phyloP scores from a whole-genome alignment of 75 land plant species.

The Cupressus sempervirens region DNA sequence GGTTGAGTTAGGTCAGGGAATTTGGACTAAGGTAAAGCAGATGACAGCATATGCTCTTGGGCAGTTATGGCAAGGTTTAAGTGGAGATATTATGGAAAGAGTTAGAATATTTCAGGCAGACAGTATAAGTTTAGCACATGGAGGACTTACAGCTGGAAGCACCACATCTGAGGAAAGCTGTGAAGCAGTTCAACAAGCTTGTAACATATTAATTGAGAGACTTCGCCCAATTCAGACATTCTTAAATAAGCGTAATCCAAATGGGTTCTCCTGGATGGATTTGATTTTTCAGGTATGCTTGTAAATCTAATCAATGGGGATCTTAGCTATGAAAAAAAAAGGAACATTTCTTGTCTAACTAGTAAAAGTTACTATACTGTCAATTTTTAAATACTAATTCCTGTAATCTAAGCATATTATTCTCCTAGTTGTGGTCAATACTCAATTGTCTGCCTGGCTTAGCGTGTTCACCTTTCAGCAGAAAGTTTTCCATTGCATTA shows the following conservation, averaged over 20 bases:
- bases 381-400: neutral
- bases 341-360: neutral
- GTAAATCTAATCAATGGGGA: neutral
- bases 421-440: neutral
- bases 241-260: neutral
- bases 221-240: neutral
- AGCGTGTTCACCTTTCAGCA: neutral
- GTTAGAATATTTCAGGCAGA: constrained; percentile 84
- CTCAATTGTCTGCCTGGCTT: neutral
- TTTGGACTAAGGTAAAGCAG: constrained; percentile 89
- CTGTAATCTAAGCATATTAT: neutral
- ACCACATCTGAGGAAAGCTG: constrained; percentile 90
- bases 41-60: constrained; percentile 66
- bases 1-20: constrained; percentile 84
- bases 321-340: neutral
- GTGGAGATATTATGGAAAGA: constrained; percentile 39
- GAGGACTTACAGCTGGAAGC: constrained; percentile 71
- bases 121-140: constrained; percentile 73
- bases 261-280: neutral
- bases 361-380: neutral
- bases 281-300: constrained; percentile 10
- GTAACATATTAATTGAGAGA: neutral
- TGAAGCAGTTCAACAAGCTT: constrained; percentile 57
- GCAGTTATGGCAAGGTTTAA: constrained; percentile 37
- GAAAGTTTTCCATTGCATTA: too few relatives aligned